These are phyloP conservation scores for Aspergillus caelatus DNA, from an alignment of 2,329 filamentous ascomycete species.

Conservation along the genomic window DNA sequence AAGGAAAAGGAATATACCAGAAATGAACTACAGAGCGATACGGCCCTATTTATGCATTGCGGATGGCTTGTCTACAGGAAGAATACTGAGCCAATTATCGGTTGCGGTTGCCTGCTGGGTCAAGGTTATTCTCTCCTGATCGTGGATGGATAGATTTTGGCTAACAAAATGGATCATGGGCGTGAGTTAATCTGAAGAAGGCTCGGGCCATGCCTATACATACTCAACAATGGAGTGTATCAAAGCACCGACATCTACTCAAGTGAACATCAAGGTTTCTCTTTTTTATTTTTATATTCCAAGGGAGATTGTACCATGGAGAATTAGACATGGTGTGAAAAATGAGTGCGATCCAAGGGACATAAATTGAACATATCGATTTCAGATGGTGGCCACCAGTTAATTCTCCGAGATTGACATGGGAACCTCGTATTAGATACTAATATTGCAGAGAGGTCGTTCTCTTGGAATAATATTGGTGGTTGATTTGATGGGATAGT, in stretches of 20 bases:
- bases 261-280: not conserved
- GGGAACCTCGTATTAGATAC: not conserved
- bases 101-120: not conserved
- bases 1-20: not conserved
- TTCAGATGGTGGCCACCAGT: not conserved
- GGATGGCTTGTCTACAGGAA: not conserved
- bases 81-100: not conserved
- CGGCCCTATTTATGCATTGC: not conserved
- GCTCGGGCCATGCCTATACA: not conserved
- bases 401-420: not conserved
- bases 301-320: not conserved
- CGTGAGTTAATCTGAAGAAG: not conserved
- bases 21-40: not conserved
- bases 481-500: not conserved
- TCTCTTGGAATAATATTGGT: not conserved
- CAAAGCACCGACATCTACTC: not conserved
- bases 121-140: not conserved
- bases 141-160: not conserved
- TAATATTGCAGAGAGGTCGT: not conserved
- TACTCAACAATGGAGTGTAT: not conserved
- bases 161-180: not conserved
- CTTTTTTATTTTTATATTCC: not conserved
- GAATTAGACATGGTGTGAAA: not conserved
- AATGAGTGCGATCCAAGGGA: not conserved
- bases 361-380: not conserved